Conservation (phyloP, 257 asterid species). For the Parsonsia alboflavescens region DNA sequence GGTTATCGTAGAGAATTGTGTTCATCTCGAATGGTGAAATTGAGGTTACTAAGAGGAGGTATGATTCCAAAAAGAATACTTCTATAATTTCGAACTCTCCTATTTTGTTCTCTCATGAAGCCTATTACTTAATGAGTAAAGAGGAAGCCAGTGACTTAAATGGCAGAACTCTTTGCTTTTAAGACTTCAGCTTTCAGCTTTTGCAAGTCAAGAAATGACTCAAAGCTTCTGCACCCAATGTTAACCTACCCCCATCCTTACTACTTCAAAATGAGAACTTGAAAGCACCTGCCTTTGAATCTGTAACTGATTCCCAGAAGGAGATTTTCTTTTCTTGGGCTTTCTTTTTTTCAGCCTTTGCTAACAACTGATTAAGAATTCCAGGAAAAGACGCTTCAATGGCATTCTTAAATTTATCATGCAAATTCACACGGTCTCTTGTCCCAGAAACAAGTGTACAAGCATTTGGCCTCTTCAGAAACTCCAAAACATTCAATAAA, state of each 20-base stretch:
- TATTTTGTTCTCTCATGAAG: background rate
- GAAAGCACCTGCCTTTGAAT: slow-evolving; percentile 85
- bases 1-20: background rate
- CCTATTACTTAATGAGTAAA: background rate
- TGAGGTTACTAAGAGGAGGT: background rate
- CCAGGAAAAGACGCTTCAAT: slow-evolving; percentile 64
- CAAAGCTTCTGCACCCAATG: no score
- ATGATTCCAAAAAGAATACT: background rate
- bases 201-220: no score
- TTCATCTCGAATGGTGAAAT: background rate
- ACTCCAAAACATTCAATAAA: slow-evolving; percentile 70
- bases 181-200: background rate
- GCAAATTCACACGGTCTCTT: slow-evolving; percentile 68
- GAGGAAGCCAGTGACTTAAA: no score
- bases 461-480: slow-evolving; percentile 87
- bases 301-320: slow-evolving; percentile 84
- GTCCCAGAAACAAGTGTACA: slow-evolving; percentile 87
- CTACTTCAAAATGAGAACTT: slow-evolving; percentile 55
- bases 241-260: no score
- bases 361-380: slow-evolving; percentile 44
- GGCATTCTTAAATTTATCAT: slow-evolving; percentile 72
- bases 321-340: slow-evolving; percentile 50
- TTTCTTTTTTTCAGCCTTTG: slow-evolving; percentile 57
- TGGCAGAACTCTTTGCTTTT: background rate
- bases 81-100: background rate